Evolutionary conservation across 1,139 yeast genomes (phyloP).

Genomic region (Nakaseomyces kungkrabaensis): DNA sequence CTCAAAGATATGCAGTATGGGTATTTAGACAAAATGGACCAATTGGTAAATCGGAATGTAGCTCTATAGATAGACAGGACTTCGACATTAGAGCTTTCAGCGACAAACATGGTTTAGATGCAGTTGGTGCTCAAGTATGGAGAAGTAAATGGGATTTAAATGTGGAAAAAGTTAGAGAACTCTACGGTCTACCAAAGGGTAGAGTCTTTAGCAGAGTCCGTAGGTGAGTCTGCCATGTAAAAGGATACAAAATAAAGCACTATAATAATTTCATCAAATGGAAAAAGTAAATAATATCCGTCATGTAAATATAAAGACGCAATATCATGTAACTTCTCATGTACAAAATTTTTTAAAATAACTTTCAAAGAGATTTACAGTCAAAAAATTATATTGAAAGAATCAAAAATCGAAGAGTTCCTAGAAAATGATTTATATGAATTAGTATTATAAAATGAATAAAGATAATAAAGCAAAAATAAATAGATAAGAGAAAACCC

Average conservation of each 20-base stretch:
- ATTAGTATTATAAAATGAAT: not conserved
- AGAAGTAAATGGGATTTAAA: slow-evolving; percentile 77
- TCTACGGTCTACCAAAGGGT: slow-evolving; percentile 66
- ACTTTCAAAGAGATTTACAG: no score
- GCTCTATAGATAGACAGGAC: slow-evolving; percentile 31
- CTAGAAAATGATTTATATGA: not conserved
- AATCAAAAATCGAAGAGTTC: no score
- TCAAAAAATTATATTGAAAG: no score
- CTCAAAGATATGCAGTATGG: slow-evolving; percentile 84
- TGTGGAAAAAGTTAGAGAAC: slow-evolving; percentile 54
- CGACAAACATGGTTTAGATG: slow-evolving; percentile 41
- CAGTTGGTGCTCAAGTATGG: slow-evolving; percentile 92
- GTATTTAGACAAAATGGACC: slow-evolving; percentile 59
- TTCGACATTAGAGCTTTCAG: slow-evolving; percentile 72
- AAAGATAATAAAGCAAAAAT: not conserved
- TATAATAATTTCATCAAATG: not conserved
- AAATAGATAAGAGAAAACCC: not conserved
- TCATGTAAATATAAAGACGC: slow-evolving; percentile 1
- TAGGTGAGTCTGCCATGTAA: slow-evolving; percentile 12
- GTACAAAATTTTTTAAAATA: not conserved
- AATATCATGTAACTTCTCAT: not conserved
- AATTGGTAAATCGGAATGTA: slow-evolving; percentile 13
- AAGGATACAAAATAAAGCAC: no score
- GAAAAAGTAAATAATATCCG: not conserved
- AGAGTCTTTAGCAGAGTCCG: slow-evolving; percentile 57